Conservation (phyloP, 306 rosid species). For the Cicer pinnatifidum region DNA sequence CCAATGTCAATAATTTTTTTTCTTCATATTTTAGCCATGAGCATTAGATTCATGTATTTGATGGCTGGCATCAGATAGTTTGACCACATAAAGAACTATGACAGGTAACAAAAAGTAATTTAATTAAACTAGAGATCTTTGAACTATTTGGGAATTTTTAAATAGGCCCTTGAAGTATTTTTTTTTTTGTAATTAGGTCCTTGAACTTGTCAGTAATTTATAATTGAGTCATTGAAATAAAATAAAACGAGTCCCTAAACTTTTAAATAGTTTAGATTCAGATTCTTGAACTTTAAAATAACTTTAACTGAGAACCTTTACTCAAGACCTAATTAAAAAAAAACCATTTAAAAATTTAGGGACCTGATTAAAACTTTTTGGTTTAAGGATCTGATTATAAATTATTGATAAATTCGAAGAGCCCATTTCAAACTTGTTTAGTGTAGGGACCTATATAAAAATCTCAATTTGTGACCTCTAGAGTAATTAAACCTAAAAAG, state of each 20-base stretch:
- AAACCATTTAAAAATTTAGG: background rate
- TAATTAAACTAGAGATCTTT: background rate
- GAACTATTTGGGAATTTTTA: background rate
- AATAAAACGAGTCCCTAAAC: background rate
- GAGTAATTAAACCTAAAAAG: slow-evolving; percentile 16
- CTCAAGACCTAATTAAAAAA: background rate
- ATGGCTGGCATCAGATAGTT: background rate
- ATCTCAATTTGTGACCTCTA: background rate
- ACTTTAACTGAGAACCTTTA: background rate
- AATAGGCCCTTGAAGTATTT: background rate
- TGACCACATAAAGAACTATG: background rate
- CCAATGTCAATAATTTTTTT: background rate
- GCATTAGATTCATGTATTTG: background rate
- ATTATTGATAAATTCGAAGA: background rate
- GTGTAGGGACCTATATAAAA: background rate
- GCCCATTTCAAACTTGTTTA: background rate
- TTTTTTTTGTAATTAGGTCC: background rate
- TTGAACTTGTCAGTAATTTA: background rate
- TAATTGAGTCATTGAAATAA: background rate
- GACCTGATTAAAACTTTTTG: background rate
- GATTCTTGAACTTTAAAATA: background rate
- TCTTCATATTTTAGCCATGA: too few relatives aligned
- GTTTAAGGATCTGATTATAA: background rate
- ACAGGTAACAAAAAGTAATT: slow-evolving; percentile 27
- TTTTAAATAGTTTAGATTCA: background rate